phyloP scores from a whole-genome alignment of 2,329 filamentous ascomycete species.

The Nothophaeocryptopus gaeumannii region DNA sequence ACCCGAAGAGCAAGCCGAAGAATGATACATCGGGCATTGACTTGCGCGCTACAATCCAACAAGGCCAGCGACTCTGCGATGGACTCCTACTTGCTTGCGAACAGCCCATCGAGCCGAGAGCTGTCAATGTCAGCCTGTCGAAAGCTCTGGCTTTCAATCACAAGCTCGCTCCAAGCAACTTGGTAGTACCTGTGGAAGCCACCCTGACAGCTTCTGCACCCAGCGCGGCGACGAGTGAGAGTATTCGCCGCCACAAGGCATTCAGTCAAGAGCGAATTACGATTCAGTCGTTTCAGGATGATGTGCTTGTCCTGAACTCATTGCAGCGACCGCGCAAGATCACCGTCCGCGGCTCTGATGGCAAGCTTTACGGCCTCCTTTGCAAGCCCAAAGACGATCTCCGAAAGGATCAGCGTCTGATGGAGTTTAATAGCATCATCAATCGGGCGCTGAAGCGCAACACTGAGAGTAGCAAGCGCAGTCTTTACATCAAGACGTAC shows the following conservation, averaged over 20 bases:
- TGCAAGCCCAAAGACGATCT: slow-evolving; percentile 99
- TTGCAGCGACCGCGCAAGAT: slow-evolving; percentile 90
- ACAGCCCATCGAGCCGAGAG: slow-evolving; percentile 69
- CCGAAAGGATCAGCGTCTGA: slow-evolving; percentile 92
- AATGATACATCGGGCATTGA: slow-evolving; percentile 56
- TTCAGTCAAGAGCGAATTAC: slow-evolving; percentile 85
- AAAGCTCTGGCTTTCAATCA: slow-evolving; percentile 80
- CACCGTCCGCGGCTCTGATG: slow-evolving; percentile 83
- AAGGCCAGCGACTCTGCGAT: slow-evolving; percentile 78
- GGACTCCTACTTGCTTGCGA: slow-evolving; percentile 79
- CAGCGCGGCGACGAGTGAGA: slow-evolving; percentile 64
- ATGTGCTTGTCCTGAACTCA: slow-evolving; percentile 85
- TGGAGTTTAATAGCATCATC: slow-evolving; percentile 99
- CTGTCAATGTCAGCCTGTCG: slow-evolving; percentile 69
- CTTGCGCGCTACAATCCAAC: slow-evolving; percentile 67
- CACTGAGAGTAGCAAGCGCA: slow-evolving; percentile 81
- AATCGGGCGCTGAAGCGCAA: slow-evolving; percentile 91
- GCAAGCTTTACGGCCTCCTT: slow-evolving; percentile 80
- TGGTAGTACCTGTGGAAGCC: slow-evolving; percentile 86
- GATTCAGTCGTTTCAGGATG: slow-evolving; percentile 75
- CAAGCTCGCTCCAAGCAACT: slow-evolving; percentile 72
- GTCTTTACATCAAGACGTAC: slow-evolving; percentile 95
- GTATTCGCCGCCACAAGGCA: slow-evolving; percentile 70
- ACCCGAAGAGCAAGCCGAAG: slow-evolving; percentile 56
- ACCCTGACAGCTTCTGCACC: slow-evolving; percentile 82